phyloP scores from a whole-genome alignment of 2,329 filamentous ascomycete genomes.

The Zasmidium citrigriseum region DNA sequence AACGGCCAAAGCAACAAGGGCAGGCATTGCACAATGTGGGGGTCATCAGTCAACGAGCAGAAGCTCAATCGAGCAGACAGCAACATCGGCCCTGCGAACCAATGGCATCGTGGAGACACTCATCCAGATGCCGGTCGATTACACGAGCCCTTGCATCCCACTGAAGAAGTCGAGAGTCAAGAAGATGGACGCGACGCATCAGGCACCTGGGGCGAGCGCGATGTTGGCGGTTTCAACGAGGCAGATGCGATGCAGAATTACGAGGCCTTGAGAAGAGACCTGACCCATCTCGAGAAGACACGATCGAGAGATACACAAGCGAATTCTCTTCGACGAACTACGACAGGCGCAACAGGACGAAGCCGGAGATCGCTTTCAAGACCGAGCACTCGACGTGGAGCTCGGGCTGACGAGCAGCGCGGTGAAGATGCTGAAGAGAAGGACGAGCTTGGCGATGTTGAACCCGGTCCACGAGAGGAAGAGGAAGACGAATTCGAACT shows the following conservation, averaged over 20 bases:
- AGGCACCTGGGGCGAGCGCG: conserved; percentile 65
- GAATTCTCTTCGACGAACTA: conserved; percentile 17
- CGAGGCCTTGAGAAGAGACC: conserved; percentile 57
- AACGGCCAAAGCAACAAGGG: no score
- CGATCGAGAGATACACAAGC: conserved; percentile 35
- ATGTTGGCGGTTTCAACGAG: conserved; percentile 56
- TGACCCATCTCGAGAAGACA: conserved; percentile 55
- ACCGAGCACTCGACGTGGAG: no score
- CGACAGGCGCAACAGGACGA: conserved; percentile 21
- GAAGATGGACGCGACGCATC: conserved; percentile 33
- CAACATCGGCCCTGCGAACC: conserved; percentile 11
- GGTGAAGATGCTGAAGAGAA: no score
- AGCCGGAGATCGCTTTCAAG: no score
- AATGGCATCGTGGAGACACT: conserved; percentile 25
- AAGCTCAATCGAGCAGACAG: conserved; percentile 6
- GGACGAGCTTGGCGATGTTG: conserved; percentile 30
- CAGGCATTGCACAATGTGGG: conserved; percentile 11
- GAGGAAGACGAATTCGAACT: conserved; percentile 66
- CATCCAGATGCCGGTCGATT: conserved; percentile 22
- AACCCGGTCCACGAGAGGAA: conserved; percentile 42
- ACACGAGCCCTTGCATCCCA: conserved; percentile 24
- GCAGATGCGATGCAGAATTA: conserved; percentile 60
- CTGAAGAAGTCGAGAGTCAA: conserved; percentile 30
- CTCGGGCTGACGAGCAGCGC: no score
- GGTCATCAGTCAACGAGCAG: conserved; percentile 6